Conservation (phyloP, 2,329 filamentous ascomycete species). For the Talaromyces amestolkiae region DNA sequence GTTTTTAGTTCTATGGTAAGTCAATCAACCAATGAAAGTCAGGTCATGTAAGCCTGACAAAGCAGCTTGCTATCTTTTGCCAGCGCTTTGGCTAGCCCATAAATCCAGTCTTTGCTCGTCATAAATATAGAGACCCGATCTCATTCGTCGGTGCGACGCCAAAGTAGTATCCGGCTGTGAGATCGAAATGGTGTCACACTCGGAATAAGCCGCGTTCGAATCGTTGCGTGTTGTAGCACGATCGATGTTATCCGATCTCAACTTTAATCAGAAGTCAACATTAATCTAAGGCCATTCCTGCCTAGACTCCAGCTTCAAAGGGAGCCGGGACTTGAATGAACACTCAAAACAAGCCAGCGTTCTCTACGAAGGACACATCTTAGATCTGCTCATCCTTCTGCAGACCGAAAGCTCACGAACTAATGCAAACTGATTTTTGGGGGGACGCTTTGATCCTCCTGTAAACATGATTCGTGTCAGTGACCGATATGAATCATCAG, state of each 20-base stretch:
- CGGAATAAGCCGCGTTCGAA: not conserved
- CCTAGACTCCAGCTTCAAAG: not conserved
- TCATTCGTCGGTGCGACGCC: not conserved
- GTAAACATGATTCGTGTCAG: conserved; percentile 3
- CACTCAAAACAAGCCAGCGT: not conserved
- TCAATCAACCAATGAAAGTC: not conserved
- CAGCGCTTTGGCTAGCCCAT: not conserved
- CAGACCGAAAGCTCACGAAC: not conserved
- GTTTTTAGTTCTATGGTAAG: not conserved
- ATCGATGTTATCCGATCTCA: not conserved
- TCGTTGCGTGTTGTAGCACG: not conserved
- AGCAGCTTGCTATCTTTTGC: not conserved
- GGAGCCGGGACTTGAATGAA: not conserved
- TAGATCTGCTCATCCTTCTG: not conserved
- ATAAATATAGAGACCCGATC: not conserved
- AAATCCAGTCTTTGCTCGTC: not conserved
- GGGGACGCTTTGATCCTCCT: not conserved
- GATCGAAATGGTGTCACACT: not conserved
- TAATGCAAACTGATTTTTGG: conserved; percentile 1
- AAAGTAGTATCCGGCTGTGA: not conserved
- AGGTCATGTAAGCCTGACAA: not conserved
- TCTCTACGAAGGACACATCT: not conserved
- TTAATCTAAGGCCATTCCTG: not conserved
- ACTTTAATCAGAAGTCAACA: not conserved
- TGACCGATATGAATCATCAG: not conserved